Evolutionary conservation across 192 early-diverging fungal species (phyloP), one percentile per base, ranked within the genome.

Genomic region (Nowakowskiella sp.): DNA sequence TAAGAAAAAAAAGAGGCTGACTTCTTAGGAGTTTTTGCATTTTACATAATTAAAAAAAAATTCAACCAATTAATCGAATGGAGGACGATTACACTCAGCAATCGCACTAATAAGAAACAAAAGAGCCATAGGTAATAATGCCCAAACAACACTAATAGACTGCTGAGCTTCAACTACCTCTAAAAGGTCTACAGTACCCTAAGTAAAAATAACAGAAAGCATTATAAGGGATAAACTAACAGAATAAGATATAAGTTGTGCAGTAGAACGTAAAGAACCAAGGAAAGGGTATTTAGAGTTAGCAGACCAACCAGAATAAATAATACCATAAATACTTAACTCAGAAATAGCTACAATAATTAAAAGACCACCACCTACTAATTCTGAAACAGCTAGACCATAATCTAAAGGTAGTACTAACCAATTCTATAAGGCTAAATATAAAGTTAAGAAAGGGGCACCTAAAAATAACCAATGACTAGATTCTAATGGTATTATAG

Each of bases 381-480:
- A 72, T 80, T 80, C 77, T 47, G 62, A 53, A 31, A 58, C 26
- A 57, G 62, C 62, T 28, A 64, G 25, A 36, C 62, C 36, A 39
- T 73, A 74, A 74, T 74, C 72, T 68, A 65, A 74, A 74, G 59
- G 74, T 62, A 58, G 67, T 68, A 73, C 73, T 70, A 57, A 76
- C 76, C 74, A 80, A 70, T 67, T 77, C 65, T 54, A 62, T 73
- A 77, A 80, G 68, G 71, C 74, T 73, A 62, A 78, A 69, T 58
- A 80, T 74, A 71, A 80, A 21, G 63, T 66, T 21, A 65, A 26
- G 33, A 64, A 64, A 32, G 62, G 62, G 21, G 62, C 62, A 43
- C 48, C 52, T 19, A 58, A 66, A 33, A 64, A 64, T 42, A 64
- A 54, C 36, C 21, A 28, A 43, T 62, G 29, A 56, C 28, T 65